Conservation (phyloP, 192 early-diverging fungal species). For the Piromyces sp. region DNA sequence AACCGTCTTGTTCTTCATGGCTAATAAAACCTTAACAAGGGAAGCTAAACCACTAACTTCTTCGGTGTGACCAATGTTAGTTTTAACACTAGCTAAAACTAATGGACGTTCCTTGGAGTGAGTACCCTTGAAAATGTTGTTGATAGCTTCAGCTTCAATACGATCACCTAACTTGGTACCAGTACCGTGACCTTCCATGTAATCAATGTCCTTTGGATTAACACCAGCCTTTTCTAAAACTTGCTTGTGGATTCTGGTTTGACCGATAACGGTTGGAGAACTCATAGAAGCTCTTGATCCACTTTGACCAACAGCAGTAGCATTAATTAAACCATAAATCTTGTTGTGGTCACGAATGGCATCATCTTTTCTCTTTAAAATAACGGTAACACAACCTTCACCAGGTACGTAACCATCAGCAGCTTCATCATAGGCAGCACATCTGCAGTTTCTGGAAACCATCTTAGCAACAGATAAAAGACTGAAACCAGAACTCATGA, state of each 20-base stretch:
- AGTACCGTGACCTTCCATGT: conserved; percentile 14
- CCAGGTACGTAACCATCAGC: conserved; percentile 18
- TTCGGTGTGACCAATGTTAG: conserved; percentile 13
- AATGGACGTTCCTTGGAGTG: neutral
- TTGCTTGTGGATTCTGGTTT: neutral
- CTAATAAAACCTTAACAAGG: conserved; percentile 12
- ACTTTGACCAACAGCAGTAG: conserved; percentile 12
- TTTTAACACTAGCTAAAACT: conserved; percentile 8
- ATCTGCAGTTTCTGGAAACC: conserved; percentile 11
- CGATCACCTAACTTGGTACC: conserved; percentile 15
- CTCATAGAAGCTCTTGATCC: conserved; percentile 3
- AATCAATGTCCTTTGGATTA: conserved; percentile 9
- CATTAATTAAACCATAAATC: conserved; percentile 14
- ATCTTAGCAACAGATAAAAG: neutral
- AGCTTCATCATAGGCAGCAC: conserved; percentile 10
- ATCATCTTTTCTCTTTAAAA: conserved; percentile 12
- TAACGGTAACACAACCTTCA: conserved; percentile 12
- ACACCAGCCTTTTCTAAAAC: conserved; percentile 1
- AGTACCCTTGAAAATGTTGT: conserved; percentile 3
- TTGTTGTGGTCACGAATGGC: conserved; percentile 12
- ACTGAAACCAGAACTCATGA: conserved; percentile 5
- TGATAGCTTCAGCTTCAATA: conserved; percentile 14
- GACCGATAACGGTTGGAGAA: neutral
- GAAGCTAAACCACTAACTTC: conserved; percentile 3
- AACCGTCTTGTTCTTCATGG: conserved; percentile 5